Evolutionary conservation across 1,284 basidiomycete species (phyloP), one percentile per base, ranked within the genome.

Genomic region (Trichosporon coremiiforme): DNA sequence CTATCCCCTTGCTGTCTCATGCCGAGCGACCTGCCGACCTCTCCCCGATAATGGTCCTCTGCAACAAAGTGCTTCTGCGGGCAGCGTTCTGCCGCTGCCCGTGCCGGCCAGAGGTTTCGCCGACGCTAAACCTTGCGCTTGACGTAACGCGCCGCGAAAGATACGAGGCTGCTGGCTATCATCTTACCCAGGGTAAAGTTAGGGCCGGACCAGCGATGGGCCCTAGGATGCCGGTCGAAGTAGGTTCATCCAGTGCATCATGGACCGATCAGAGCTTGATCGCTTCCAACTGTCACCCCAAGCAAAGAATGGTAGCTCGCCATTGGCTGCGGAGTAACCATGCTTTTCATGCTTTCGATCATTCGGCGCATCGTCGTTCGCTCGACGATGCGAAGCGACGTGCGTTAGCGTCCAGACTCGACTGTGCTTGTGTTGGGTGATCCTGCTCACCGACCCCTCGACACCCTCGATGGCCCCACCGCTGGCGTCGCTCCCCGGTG

Each of bases 161-260:
- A 53, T 53, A 53, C 50, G 50, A 53, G 20, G 50, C 50, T 53
- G 20, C 50, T 25, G 22, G 50, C 50, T 22, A 53, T 53, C 20
- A 7, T 3, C n/a, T 10, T n/a, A 20, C 6, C 20, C 50, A 25
- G 50, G 22, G 50, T 20, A 53, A 47, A 53, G 50, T 9, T 25
- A 25, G 50, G 50, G 50, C 50, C 50, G 50, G 22, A 20, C 20
- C 5, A 20, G 50, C 22, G 50, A 7, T 53, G 50, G 50, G 50
- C 50, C 50, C 50, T 53, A 25, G 9, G 50, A 9, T 53, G 5
- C 50, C 50, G 50, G 12, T 5, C 20, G 25, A 25, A 25, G 25
- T 20, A 13, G 36, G 36, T 38, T 47, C n/a, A 47, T 47, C 45
- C 20, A 7, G 45, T n/a, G 25, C 25, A 25, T 25, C 25, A 25